Conservation (phyloP, 2,329 filamentous ascomycete species). For the Fusarium subtropicale region DNA sequence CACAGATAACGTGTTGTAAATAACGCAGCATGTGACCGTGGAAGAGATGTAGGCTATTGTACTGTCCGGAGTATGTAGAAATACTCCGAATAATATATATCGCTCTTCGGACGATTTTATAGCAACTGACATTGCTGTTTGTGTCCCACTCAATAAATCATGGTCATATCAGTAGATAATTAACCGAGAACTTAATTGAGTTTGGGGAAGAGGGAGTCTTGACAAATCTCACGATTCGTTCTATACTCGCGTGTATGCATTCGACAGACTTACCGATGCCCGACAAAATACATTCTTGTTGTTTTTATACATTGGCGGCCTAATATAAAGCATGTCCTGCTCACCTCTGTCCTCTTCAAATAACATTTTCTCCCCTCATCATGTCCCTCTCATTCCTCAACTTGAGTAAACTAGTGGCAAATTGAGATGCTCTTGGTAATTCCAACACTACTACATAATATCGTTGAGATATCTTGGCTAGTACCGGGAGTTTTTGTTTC, state of each 20-base stretch:
- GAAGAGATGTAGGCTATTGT: neutral
- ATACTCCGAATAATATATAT: neutral
- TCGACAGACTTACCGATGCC: neutral
- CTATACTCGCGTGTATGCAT: neutral
- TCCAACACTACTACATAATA: constrained; percentile 57
- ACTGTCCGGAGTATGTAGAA: neutral
- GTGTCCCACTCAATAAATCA: neutral
- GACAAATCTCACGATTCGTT: neutral
- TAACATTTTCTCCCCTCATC: neutral
- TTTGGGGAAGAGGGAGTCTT: neutral
- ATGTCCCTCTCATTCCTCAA: neutral
- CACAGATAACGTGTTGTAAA: neutral
- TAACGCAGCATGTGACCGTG: neutral
- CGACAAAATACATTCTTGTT: neutral
- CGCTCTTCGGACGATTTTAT: neutral
- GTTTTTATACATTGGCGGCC: neutral
- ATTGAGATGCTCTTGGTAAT: constrained; percentile 66
- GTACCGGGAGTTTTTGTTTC: constrained; percentile 52
- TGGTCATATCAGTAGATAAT: neutral
- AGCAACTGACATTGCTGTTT: neutral
- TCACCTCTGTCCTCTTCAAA: neutral
- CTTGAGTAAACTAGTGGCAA: constrained; percentile 48
- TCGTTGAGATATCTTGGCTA: constrained; percentile 56
- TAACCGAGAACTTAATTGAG: neutral
- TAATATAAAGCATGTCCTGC: neutral